Evolutionary conservation across 352 stramenopile genomes (phyloP).

Genomic region (Phytophthora megakarya): DNA sequence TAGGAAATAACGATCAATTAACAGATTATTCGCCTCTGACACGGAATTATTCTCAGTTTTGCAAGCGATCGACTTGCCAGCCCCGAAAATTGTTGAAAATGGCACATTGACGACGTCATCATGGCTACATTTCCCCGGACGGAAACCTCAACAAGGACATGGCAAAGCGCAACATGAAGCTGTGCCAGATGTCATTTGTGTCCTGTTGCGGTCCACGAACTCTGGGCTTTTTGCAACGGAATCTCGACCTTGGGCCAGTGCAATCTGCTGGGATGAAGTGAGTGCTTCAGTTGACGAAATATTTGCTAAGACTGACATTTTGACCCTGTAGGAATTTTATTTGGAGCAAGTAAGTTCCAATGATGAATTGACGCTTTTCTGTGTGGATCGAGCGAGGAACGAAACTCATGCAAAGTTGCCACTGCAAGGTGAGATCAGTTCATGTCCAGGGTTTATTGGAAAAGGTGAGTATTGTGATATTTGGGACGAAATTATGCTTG

Average conservation of each 20-base stretch:
- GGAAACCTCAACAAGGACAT: conserved; percentile 20
- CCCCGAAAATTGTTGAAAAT: conserved; percentile 27
- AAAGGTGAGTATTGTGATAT: conserved; percentile 52
- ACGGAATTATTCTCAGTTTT: conserved; percentile 37
- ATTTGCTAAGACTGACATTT: not conserved
- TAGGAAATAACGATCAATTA: conserved; percentile 17
- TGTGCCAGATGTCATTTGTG: conserved; percentile 47
- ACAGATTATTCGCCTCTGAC: conserved; percentile 11
- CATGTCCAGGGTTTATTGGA: conserved; percentile 69
- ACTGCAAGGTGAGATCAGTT: conserved; percentile 46
- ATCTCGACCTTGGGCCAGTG: conserved; percentile 39
- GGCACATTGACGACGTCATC: conserved; percentile 35
- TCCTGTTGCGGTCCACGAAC: conserved; percentile 47
- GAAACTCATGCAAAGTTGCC: conserved; percentile 47
- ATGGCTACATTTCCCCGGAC: conserved; percentile 53
- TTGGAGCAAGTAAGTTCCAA: conserved; percentile 65
- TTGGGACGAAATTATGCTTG: not conserved
- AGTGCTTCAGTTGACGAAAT: conserved; percentile 7
- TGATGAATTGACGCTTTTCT: conserved; percentile 74
- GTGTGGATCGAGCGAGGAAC: conserved; percentile 67
- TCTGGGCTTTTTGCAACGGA: conserved; percentile 49
- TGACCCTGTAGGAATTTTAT: conserved; percentile 77
- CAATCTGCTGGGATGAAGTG: conserved; percentile 64
- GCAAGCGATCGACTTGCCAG: conserved; percentile 57
- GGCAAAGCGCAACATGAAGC: conserved; percentile 34